Evolutionary conservation across 2,329 filamentous ascomycete genomes (phyloP).

Genomic region (Cytospora schulzeri): DNA sequence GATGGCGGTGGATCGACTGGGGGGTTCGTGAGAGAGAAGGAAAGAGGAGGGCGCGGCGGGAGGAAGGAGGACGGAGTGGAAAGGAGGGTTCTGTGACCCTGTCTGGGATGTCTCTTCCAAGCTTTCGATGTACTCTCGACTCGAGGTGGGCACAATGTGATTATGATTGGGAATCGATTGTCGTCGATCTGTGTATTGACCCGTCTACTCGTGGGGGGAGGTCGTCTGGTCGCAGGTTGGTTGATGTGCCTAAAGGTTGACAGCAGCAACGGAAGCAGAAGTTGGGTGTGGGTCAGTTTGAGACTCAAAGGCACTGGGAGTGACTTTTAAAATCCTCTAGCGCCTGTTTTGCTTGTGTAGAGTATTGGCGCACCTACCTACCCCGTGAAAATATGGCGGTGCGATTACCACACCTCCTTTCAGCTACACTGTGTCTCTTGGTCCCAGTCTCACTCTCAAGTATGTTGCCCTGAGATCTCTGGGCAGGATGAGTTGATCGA

Average conservation of each 20-base stretch:
- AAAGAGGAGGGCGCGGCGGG: neutral
- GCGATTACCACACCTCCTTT: slow-evolving; percentile 1
- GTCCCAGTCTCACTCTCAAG: neutral
- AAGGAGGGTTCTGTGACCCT: neutral
- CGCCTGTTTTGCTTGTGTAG: neutral
- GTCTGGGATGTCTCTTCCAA: neutral
- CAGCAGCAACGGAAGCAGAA: slow-evolving; percentile 1
- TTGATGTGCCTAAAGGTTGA: neutral
- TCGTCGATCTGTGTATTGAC: neutral
- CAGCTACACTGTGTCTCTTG: slow-evolving; percentile 12
- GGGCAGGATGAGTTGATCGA: neutral
- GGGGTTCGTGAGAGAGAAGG: slow-evolving; percentile 22
- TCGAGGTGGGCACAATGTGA: neutral
- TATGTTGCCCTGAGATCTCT: neutral
- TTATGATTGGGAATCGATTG: neutral
- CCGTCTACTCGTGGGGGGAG: neutral
- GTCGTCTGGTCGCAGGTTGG: neutral
- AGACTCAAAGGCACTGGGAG: neutral
- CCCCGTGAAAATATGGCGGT: slow-evolving; percentile 3
- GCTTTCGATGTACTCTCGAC: neutral
- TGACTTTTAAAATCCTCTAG: neutral
- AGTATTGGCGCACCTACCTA: neutral
- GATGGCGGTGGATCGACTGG: slow-evolving; percentile 28
- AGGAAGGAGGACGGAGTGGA: slow-evolving; percentile 16
- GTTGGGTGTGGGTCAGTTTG: neutral